Evolutionary conservation across 2,329 filamentous ascomycete species (phyloP).

Genomic region (Fusarium sambucinum): DNA sequence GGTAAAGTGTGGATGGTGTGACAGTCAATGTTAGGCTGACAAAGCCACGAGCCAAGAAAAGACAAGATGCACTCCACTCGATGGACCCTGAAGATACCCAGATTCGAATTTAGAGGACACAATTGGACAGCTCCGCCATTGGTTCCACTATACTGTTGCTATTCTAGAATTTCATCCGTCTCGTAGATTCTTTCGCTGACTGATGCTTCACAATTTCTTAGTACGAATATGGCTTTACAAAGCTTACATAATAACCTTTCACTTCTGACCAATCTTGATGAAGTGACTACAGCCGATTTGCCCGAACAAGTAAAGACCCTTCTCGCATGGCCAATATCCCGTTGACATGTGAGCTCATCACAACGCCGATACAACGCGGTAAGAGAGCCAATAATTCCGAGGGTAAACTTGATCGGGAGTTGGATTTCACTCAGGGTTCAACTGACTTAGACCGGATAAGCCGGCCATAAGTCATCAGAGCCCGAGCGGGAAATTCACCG

Average conservation of each 20-base stretch:
- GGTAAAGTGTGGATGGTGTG: constrained; percentile 29
- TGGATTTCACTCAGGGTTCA: not conserved
- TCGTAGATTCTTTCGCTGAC: constrained; percentile 37
- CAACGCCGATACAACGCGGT: constrained; percentile 31
- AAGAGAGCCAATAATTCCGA: constrained; percentile 14
- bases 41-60: constrained; percentile 32
- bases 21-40: constrained; percentile 35
- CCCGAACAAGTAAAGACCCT: constrained; percentile 32
- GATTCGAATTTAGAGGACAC: constrained; percentile 13
- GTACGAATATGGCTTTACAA: constrained; percentile 23
- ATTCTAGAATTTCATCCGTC: constrained; percentile 17
- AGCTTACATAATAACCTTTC: constrained; percentile 42
- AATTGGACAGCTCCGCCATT: constrained; percentile 29
- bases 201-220: constrained; percentile 46
- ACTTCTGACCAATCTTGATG: constrained; percentile 10
- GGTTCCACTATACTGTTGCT: constrained; percentile 30
- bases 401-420: constrained; percentile 19
- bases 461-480: constrained; percentile 23
- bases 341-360: constrained; percentile 38
- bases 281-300: constrained; percentile 14
- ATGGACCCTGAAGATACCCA: constrained; percentile 13
- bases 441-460: constrained; percentile 39
- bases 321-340: constrained; percentile 8
- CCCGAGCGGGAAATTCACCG: constrained; percentile 44
- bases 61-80: constrained; percentile 20